Evolutionary conservation across 2,329 filamentous ascomycete species (phyloP).

Genomic region (Chrysoporthe austroafricana): DNA sequence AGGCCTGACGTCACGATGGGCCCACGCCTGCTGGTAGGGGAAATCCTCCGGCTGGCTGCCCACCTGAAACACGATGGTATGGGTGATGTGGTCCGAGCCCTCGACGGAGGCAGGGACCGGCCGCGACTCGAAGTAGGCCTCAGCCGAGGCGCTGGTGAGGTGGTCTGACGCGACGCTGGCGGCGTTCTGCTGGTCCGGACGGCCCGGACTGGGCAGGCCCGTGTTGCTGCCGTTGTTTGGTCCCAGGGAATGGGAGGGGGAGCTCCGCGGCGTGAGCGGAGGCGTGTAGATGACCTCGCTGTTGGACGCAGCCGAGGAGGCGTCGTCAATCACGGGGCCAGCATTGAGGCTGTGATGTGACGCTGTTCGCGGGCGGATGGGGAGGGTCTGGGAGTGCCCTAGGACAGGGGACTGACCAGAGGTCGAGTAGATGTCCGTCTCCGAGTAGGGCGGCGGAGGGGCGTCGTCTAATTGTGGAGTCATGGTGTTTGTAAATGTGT

Average conservation of each 20-base stretch:
- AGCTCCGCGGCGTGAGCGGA: constrained; percentile 50
- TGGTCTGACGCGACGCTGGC: constrained; percentile 35
- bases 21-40: constrained; percentile 46
- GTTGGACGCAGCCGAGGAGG: constrained; percentile 45
- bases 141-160: constrained; percentile 39
- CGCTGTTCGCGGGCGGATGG: constrained; percentile 34
- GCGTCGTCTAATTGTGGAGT: constrained; percentile 40
- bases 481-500: constrained; percentile 29
- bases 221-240: constrained; percentile 17
- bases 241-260: constrained; percentile 28
- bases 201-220: constrained; percentile 17
- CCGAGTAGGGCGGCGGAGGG: constrained; percentile 61
- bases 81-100: constrained; percentile 32
- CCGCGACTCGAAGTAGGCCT: constrained; percentile 53
- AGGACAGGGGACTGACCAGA: constrained; percentile 33
- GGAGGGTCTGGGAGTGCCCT: constrained; percentile 32
- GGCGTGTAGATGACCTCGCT: constrained; percentile 56
- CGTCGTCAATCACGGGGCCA: constrained; percentile 37
- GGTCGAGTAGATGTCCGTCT: constrained; percentile 59
- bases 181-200: constrained; percentile 27
- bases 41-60: constrained; percentile 47
- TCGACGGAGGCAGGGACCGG: constrained; percentile 33
- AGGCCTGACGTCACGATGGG: constrained; percentile 48
- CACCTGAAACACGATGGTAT: constrained; percentile 41
- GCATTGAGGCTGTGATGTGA: constrained; percentile 38